Evolutionary conservation across 2,329 filamentous ascomycete genomes (phyloP), one percentile per base, ranked within the genome.

Genomic region (Botryotinia calthae): DNA sequence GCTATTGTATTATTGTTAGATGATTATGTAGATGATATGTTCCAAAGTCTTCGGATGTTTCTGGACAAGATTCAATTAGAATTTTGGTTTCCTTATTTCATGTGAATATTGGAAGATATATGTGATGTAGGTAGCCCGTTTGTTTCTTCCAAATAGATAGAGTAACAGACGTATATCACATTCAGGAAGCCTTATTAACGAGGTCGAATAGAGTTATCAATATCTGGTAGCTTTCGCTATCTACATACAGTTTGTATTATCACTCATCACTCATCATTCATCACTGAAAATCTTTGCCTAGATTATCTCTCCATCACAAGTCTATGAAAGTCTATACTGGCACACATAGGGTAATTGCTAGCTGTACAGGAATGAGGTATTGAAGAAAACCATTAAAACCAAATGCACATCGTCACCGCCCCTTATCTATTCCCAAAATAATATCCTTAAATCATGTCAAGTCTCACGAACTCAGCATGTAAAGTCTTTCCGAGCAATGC

Each of bases 381-480:
- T 77, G 77, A 76, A 75, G 71, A 74, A 76, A 78, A 73, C 74
- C 75, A 76, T 73, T 62, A 77, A 72, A 75, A 75, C 66, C 75
- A 77, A 77, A 79, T 79, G 76, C 74, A 79, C 64, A 46, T 65
- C 64, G 59, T 68, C 63, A 44, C 76, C 76, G 74, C 73, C 73
- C 73, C 74, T 75, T 74, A 76, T 79, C 77, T 78, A 79, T 76
- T 74, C 73, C 75, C 73, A 77, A 54, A 54, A 54, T 31, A 51
- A 72, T 72, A 66, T 74, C 78, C 34, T 56, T 93, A 99, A 87
- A 99, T 89, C 83, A 99, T 87, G 85, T 99, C 96, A 77, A 93
- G 90, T 88, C 94, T 94, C 83, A 98, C 94, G 83, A 99, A 99
- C 87, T 98, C 93, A 76, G 93, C 91, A 82, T 97, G 93, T 81